These are phyloP conservation scores for Termitomyces sp. DNA, from an alignment of 768 basidiomycete genomes.

Conservation along the genomic window DNA sequence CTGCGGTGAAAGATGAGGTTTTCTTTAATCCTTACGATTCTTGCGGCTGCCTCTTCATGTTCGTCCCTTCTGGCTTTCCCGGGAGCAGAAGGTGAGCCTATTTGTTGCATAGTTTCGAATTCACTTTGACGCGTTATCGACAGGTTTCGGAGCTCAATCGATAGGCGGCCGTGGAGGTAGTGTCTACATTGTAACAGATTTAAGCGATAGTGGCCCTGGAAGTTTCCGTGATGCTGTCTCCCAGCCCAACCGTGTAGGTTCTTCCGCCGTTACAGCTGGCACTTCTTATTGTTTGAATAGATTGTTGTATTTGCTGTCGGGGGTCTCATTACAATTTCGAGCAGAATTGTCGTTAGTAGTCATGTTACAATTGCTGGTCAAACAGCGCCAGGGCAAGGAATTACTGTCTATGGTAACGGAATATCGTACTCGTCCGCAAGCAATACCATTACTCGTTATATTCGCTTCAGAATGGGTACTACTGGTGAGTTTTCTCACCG, in stretches of 20 bases:
- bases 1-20: constrained; percentile 7
- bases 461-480: constrained; percentile 23
- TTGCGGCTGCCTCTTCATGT: constrained; percentile 11
- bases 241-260: constrained; percentile 20
- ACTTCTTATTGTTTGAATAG: constrained; percentile 7
- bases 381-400: constrained; percentile 33
- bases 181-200: constrained; percentile 28
- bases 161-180: constrained; percentile 26
- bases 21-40: not conserved
- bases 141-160: constrained; percentile 27
- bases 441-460: constrained; percentile 19
- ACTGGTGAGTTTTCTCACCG: constrained; percentile 12
- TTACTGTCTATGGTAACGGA: constrained; percentile 30
- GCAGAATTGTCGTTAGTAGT: constrained; percentile 24
- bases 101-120: not conserved
- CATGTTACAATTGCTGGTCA: constrained; percentile 28
- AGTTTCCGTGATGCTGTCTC: constrained; percentile 31
- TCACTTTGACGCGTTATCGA: not conserved
- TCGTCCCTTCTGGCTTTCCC: constrained; percentile 26
- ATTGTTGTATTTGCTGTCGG: constrained; percentile 29
- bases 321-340: constrained; percentile 25
- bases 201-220: constrained; percentile 28
- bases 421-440: constrained; percentile 24
- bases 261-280: not conserved
- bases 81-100: constrained; percentile 23